Conservation (phyloP, 176 grass and related monocot genomes). For the Oryza coarctata region DNA sequence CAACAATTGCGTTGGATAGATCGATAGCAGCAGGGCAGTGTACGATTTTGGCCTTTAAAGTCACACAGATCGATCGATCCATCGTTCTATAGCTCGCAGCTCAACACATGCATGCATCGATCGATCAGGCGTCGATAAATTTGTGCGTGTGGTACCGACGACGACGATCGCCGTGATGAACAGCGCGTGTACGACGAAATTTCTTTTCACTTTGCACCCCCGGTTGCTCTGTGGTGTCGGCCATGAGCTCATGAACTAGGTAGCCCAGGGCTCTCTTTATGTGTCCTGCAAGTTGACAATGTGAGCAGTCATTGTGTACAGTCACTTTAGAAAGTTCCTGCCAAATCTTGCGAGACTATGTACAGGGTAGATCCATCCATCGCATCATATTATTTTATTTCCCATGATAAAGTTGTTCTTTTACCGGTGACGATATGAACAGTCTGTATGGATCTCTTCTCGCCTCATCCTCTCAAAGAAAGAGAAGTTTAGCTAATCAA, state of each 20-base stretch:
- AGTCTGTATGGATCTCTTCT: background rate
- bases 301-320: constrained; percentile 29
- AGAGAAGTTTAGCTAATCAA: background rate
- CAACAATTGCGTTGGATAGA: constrained; percentile 22
- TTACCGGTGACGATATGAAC: background rate
- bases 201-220: constrained; percentile 3
- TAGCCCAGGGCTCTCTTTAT: background rate
- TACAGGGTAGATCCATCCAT: constrained; percentile 31
- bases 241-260: constrained; percentile 9
- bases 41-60: constrained; percentile 26
- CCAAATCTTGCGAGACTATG: constrained; percentile 33
- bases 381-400: background rate
- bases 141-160: constrained; percentile 40
- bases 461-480: background rate
- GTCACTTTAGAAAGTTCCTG: background rate
- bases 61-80: background rate
- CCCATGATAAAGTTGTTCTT: background rate
- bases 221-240: constrained; percentile 5
- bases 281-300: constrained; percentile 21
- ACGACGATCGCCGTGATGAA: background rate
- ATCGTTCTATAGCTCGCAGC: background rate
- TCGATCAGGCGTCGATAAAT: background rate
- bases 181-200: background rate
- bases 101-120: background rate
- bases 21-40: background rate